Percentiles rank a stretch among this genome's conserved stretches.
phyloP scores from a whole-genome alignment of 495 filamentous ascomycete genomes.

The Aspergillus hancockii region DNA sequence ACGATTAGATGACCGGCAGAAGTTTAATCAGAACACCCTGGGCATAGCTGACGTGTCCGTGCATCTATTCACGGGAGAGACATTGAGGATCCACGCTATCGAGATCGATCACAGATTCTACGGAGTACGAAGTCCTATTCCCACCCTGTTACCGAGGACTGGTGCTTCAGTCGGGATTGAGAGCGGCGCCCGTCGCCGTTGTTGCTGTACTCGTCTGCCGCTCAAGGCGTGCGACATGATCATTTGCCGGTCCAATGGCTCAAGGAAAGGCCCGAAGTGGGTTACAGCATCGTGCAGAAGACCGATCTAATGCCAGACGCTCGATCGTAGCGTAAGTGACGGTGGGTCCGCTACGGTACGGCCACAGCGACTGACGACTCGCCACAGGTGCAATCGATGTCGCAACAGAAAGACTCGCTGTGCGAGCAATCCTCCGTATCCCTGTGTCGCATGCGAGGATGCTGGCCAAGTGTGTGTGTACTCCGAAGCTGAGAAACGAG shows the following conservation, averaged over 20 bases:
- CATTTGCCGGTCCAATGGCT: conserved; percentile 24
- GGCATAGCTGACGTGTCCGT: background rate
- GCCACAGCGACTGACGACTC: background rate
- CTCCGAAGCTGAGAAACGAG: conserved; percentile 39
- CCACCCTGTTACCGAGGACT: background rate
- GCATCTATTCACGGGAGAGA: background rate
- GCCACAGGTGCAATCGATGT: conserved; percentile 38
- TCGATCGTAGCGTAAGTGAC: conserved; percentile 37
- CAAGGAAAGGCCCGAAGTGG: conserved; percentile 22
- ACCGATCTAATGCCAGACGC: conserved; percentile 22
- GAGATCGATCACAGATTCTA: no score
- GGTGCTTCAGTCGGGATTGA: background rate
- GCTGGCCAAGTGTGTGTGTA: conserved; percentile 35
- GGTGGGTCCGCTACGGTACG: background rate
- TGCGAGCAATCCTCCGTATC: conserved; percentile 36
- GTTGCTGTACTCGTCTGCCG: background rate
- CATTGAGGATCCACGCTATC: background rate
- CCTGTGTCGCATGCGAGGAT: conserved; percentile 38
- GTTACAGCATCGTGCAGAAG: conserved; percentile 23
- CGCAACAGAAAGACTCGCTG: conserved; percentile 38
- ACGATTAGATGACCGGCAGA: background rate
- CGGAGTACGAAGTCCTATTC: no score
- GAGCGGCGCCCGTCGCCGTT: background rate
- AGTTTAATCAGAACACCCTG: background rate
- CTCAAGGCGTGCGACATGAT: conserved; percentile 8